Percentiles rank a stretch among this genome's conserved stretches.
phyloP scores from a whole-genome alignment of 2,329 filamentous ascomycete species.

The Exophiala oligosperma region DNA sequence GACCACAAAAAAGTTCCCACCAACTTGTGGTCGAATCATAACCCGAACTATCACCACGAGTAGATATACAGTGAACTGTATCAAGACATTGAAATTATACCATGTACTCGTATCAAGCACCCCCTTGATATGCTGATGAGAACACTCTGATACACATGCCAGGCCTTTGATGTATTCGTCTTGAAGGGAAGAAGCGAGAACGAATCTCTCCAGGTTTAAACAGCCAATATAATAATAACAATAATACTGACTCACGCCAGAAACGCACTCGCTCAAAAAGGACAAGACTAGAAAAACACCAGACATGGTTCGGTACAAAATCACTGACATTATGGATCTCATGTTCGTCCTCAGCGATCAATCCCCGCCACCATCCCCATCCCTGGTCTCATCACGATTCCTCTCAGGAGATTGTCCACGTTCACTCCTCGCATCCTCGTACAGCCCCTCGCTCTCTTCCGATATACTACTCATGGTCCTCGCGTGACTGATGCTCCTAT shows the following conservation, averaged over 20 bases:
- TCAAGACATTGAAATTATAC: no score
- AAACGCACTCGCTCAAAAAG: not conserved
- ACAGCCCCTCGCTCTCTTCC: slow-evolving; percentile 4
- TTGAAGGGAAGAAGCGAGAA: no score
- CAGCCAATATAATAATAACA: not conserved
- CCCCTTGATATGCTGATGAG: no score
- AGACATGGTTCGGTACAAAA: not conserved
- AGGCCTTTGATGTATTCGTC: no score
- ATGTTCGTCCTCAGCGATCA: no score
- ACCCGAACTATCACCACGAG: not conserved
- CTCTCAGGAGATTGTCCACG: no score
- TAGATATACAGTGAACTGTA: no score
- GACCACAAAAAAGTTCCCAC: not conserved
- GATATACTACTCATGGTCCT: slow-evolving; percentile 5
- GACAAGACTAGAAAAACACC: not conserved
- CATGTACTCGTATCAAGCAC: no score
- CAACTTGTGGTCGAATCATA: not conserved
- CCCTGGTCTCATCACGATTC: no score
- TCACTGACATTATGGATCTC: no score
- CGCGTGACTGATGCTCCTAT: not conserved
- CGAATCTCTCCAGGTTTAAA: not conserved
- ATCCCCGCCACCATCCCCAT: no score
- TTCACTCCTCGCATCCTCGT: slow-evolving; percentile 8
- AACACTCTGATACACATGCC: no score
- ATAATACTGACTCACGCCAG: not conserved